Base-by-base conservation (phyloP, 2,329 filamentous ascomycete genomes). In the Clarireedia monteithiana region DNA sequence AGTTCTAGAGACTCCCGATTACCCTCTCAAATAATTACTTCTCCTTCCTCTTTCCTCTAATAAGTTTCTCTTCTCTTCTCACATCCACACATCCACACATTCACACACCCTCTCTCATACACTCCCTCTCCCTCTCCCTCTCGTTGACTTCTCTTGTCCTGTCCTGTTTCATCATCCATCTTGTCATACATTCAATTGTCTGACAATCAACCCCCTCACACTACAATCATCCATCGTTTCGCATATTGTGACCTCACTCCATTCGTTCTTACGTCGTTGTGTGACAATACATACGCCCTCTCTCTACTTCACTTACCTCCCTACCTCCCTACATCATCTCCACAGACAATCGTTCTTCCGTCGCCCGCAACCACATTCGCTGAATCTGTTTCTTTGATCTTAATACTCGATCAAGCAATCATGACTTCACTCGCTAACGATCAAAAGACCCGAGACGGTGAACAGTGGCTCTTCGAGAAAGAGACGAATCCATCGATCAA, bases 341-440 rank as follows among this genome's bases (percentile, higher is more conserved):
- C 27, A 30, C 27, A 30, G 27, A 30, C 6, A 30, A 12, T 30
- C 27, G 27, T 30, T 30, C 27, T 30, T 30, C 27, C 2, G 7
- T 38, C 24, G 12, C 30, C 39, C 26, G 24, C 17, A 36, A 42
- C 24, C 24, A 50, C 46, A 50, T 50, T 55, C 52, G 30, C 30
- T 50, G 20, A 34, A 50, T 24, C 30, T 42, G 34, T 20, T 40
- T 15, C 30, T 36, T 36, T 36, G 10, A 5, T n/a, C 36, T 5
- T 40, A 10, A 40, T 42, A 49, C 17, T 49, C 34, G 36, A 45
- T 55, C 27, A 17, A 55, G 38, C 27, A 55, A 56, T 46, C 12
- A 63, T 63, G 62, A 53, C 47, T 55, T 46, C 50, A 57, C 45
- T 38, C 23, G 26, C 60, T 61, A 61, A 63, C 54, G 46, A 40